Conservation (phyloP, 768 basidiomycete genomes). For the Auriscalpium microsporum region DNA sequence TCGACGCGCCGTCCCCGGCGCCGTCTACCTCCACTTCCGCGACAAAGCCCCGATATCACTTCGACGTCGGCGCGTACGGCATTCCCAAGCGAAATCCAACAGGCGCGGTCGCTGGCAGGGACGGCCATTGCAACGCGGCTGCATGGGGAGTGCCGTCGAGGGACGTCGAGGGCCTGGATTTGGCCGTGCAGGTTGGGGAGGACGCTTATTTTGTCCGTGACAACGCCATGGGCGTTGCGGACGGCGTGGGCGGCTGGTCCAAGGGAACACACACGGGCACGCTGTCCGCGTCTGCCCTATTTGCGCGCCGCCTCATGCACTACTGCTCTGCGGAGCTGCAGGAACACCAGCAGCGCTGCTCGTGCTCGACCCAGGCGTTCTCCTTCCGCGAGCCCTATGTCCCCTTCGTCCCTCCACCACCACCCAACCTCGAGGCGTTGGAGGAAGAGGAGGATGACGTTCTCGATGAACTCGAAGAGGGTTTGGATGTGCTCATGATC, state of each 20-base stretch:
- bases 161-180: slow-evolving; percentile 28
- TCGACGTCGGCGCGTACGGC: slow-evolving; percentile 79
- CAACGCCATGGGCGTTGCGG: slow-evolving; percentile 89
- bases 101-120: slow-evolving; percentile 16
- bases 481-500: slow-evolving; percentile 58
- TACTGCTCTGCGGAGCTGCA: slow-evolving; percentile 61
- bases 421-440: not conserved
- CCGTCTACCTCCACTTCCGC: slow-evolving; percentile 22
- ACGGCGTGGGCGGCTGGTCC: slow-evolving; percentile 93
- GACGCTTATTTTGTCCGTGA: slow-evolving; percentile 81
- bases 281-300: slow-evolving; percentile 43
- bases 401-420: not conserved
- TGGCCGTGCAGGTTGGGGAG: slow-evolving; percentile 80
- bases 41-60: slow-evolving; percentile 32
- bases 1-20: slow-evolving; percentile 10
- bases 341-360: slow-evolving; percentile 7
- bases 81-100: slow-evolving; percentile 51
- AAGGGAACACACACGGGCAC: slow-evolving; percentile 17
- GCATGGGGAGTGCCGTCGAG: slow-evolving; percentile 7
- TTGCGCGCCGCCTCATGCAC: slow-evolving; percentile 80
- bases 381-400: slow-evolving; percentile 5
- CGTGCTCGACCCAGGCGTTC: slow-evolving; percentile 8
- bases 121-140: slow-evolving; percentile 11
- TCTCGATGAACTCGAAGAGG: slow-evolving; percentile 61
- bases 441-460: slow-evolving; percentile 38